Evolutionary conservation across 2,329 filamentous ascomycete genomes (phyloP).

Genomic region (Paraphaeosphaeria sporulosa): DNA sequence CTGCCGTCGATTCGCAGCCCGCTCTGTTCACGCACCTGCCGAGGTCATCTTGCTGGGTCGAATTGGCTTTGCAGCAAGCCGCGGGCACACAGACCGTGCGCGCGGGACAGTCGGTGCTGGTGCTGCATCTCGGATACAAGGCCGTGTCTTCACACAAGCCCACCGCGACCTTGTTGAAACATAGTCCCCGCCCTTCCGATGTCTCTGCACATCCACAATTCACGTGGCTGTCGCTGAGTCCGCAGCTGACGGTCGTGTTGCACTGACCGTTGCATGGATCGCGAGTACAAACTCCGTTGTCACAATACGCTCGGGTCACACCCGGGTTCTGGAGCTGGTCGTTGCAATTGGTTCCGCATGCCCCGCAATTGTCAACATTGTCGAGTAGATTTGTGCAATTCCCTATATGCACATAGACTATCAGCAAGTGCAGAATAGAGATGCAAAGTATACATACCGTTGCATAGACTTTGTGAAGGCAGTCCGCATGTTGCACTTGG

Average conservation of each 20-base stretch:
- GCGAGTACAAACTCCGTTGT: constrained; percentile 45
- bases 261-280: constrained; percentile 40
- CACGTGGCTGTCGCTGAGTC: constrained; percentile 14
- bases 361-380: constrained; percentile 36
- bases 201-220: constrained; percentile 40
- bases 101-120: constrained; percentile 15
- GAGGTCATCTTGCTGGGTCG: constrained; percentile 2
- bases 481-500: not conserved
- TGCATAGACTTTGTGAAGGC: constrained; percentile 18
- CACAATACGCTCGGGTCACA: constrained; percentile 24
- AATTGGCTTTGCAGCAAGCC: constrained; percentile 27
- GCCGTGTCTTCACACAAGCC: constrained; percentile 15
- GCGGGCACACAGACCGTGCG: constrained; percentile 24
- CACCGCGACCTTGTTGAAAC: constrained; percentile 31
- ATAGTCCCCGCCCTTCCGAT: constrained; percentile 33
- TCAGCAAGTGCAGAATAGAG: constrained; percentile 11
- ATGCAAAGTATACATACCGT: constrained; percentile 7
- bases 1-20: constrained; percentile 18
- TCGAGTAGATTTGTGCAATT: constrained; percentile 33
- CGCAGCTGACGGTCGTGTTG: constrained; percentile 34
- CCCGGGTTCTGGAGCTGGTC: constrained; percentile 17
- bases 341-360: constrained; percentile 35
- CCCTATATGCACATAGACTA: constrained; percentile 24
- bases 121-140: constrained; percentile 18
- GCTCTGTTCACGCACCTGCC: constrained; percentile 25